Base-by-base conservation (phyloP, 768 basidiomycete genomes). In the Collybia sordida region DNA sequence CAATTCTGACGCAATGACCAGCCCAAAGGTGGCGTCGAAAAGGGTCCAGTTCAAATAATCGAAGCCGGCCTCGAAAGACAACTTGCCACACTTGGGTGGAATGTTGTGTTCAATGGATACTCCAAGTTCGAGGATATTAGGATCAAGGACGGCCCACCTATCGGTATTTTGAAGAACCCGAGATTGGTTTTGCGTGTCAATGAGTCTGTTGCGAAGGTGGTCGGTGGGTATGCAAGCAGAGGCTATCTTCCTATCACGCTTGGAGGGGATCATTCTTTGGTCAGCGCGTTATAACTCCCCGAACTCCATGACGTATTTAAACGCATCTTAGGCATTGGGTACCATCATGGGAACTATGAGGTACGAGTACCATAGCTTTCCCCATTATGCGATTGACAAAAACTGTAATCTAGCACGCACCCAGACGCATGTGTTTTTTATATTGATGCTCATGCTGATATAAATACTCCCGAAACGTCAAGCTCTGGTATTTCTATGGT, bases 371-470 rank as follows among this genome's bases (percentile, higher is more conserved):
- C 15, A n/a, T 5, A 37, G n/a, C 28, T 14, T 36, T 37, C 44
- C 24, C 23, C 21, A 17, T 19, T 45, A 14, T 3, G 4, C 31
- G 5, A 27, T 47, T 45, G 43, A 18, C 41, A 11, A 14, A 38
- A 2, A 21, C 21, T 45, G 5, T 45, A 11, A 22, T 24, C 42
- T 38, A 92, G 90, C 50, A 72, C 76, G 42, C 78, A 90, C 61
- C 86, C 88, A 9, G 81, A 91, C 24, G 85, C 89, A 21, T 90
- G 90, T 63, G 85, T 99, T 27, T 73, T 99, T 52, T 98, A 97
- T 97, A 76, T 98, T 51, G 97, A 99, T 64, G 97, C 97, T 2
- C 97, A 98, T 60, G 88, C 93, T 18, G 97, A 98, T 64, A 93
- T 99, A 72, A 98, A 99, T 69, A 97, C 95, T 4, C 71, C 79